These are phyloP conservation scores for Calonectria henricotiae DNA, from an alignment of 2,329 filamentous ascomycete genomes.

Conservation along the genomic window DNA sequence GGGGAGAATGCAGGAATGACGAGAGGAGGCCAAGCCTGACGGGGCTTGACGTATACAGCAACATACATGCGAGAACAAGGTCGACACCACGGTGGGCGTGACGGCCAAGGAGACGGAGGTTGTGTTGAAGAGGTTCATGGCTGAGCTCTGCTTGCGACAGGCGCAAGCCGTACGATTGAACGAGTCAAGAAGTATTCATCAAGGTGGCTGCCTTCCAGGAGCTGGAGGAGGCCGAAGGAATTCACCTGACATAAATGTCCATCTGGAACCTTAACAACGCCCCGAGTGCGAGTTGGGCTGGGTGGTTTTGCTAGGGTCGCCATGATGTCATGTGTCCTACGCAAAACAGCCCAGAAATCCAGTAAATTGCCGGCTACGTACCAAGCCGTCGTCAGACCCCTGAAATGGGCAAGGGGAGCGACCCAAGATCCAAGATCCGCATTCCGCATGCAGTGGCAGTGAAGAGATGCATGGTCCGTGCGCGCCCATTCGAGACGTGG, in stretches of 20 bases:
- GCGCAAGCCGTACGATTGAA: constrained; percentile 39
- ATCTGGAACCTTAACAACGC: constrained; percentile 24
- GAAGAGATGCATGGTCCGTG: constrained; percentile 26
- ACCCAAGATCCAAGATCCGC: constrained; percentile 13
- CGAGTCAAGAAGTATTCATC: constrained; percentile 22
- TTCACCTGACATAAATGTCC: constrained; percentile 21
- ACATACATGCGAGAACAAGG: constrained; percentile 87
- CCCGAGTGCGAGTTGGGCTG: constrained; percentile 15
- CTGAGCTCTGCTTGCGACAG: constrained; percentile 19
- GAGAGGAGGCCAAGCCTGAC: constrained; percentile 3
- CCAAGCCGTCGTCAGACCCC: constrained; percentile 6
- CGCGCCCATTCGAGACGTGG: not conserved
- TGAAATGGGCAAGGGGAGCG: constrained; percentile 22
- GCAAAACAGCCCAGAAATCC: constrained; percentile 9
- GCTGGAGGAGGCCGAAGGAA: not conserved
- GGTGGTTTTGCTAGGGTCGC: constrained; percentile 36
- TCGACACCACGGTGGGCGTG: constrained; percentile 89
- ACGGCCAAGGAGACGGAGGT: constrained; percentile 87
- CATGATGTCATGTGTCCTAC: constrained; percentile 51
- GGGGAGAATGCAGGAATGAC: constrained; percentile 16
- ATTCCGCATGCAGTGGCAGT: constrained; percentile 20
- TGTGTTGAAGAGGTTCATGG: constrained; percentile 78
- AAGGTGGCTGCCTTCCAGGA: constrained; percentile 14
- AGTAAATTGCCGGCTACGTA: constrained; percentile 26
- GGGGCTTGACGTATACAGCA: constrained; percentile 51